Evolutionary conservation across 805 yeast species (phyloP).

Genomic region (Cyberlindnera euphorbiae): DNA sequence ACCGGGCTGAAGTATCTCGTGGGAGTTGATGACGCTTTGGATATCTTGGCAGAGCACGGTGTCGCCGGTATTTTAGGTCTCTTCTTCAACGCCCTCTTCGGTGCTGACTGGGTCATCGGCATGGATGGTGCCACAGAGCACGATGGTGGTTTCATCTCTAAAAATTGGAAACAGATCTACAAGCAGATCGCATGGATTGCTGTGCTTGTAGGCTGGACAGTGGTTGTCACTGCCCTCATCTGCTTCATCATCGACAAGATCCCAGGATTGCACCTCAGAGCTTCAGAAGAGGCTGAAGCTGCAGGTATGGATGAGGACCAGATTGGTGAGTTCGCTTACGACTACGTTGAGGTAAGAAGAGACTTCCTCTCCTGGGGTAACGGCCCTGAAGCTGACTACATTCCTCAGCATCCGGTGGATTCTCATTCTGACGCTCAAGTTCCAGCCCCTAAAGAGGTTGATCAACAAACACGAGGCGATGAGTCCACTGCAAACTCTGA

Average conservation of each 20-base stretch:
- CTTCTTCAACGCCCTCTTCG: slow-evolving; percentile 85
- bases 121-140: slow-evolving; percentile 84
- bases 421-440: too few species aligned
- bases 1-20: slow-evolving; percentile 81
- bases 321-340: slow-evolving; percentile 98
- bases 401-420: background rate
- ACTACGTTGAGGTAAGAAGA: slow-evolving; percentile 93
- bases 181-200: slow-evolving; percentile 80
- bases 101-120: slow-evolving; percentile 82
- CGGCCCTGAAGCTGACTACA: slow-evolving; percentile 6
- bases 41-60: slow-evolving; percentile 98
- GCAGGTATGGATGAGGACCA: slow-evolving; percentile 94
- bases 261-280: slow-evolving; percentile 80
- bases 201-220: slow-evolving; percentile 72
- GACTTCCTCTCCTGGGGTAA: slow-evolving; percentile 60
- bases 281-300: slow-evolving; percentile 80
- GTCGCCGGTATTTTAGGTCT: slow-evolving; percentile 91
- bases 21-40: slow-evolving; percentile 86
- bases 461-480: too few species aligned
- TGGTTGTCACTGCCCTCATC: slow-evolving; percentile 70
- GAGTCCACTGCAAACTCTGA: too few species aligned
- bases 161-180: slow-evolving; percentile 87
- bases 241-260: slow-evolving; percentile 70
- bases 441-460: too few species aligned
- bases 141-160: slow-evolving; percentile 88